phyloP scores from a whole-genome alignment of 208 protist genomes.

The Giardia muris region DNA sequence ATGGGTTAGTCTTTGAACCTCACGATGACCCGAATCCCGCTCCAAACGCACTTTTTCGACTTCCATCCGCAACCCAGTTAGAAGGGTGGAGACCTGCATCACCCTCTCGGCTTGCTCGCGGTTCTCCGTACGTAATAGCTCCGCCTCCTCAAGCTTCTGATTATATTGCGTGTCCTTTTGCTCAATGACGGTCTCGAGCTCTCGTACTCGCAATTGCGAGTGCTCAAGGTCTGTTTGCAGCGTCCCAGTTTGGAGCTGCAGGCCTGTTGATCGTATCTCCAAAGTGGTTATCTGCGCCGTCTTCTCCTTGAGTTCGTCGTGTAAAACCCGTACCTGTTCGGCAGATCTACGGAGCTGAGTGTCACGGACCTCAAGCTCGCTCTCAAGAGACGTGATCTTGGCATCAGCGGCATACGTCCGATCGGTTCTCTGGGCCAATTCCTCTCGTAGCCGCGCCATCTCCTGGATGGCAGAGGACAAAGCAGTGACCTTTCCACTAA shows the following conservation, averaged over 20 bases:
- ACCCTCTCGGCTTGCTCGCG: not conserved
- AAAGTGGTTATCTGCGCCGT: not conserved
- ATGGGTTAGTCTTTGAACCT: not conserved
- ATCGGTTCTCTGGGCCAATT: not conserved
- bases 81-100: not conserved
- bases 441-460: not conserved
- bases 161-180: not conserved
- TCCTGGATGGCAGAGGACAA: not conserved
- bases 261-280: not conserved
- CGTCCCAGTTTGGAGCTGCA: not conserved
- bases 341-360: not conserved
- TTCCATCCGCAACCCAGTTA: not conserved
- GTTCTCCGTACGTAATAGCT: not conserved
- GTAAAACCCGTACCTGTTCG: not conserved
- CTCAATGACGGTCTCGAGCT: not conserved
- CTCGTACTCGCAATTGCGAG: not conserved
- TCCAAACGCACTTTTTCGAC: not conserved
- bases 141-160: not conserved
- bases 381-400: not conserved
- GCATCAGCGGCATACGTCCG: not conserved
- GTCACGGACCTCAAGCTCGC: not conserved
- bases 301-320: not conserved
- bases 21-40: not conserved
- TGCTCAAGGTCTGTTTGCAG: not conserved
- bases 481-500: not conserved